These are phyloP conservation scores for Atalantia buxifolia DNA, from an alignment of 345 rosid species.

Conservation along the genomic window DNA sequence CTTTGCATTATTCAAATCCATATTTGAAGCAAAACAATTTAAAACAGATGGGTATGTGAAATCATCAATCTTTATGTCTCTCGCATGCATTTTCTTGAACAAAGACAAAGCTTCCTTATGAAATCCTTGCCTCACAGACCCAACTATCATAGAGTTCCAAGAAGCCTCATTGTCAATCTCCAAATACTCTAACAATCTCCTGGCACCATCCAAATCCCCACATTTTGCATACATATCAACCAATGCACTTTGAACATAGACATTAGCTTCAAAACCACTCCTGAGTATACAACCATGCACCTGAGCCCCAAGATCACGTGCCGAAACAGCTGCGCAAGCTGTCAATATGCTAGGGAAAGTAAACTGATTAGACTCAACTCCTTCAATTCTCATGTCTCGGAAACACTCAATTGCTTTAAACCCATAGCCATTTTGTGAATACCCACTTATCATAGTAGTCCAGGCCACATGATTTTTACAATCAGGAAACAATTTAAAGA, in stretches of 20 bases:
- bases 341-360: conserved; percentile 78
- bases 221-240: conserved; percentile 88
- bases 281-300: conserved; percentile 65
- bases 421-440: conserved; percentile 54
- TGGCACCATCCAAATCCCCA: conserved; percentile 57
- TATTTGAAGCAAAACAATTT: conserved; percentile 57
- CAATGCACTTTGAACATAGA: conserved; percentile 73
- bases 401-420: conserved; percentile 61
- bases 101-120: conserved; percentile 55
- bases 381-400: conserved; percentile 51
- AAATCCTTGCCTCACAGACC: conserved; percentile 64
- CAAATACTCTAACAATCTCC: conserved; percentile 41
- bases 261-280: conserved; percentile 62
- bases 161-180: conserved; percentile 63
- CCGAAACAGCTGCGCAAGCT: conserved; percentile 60
- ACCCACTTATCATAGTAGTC: conserved; percentile 89
- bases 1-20: conserved; percentile 38
- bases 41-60: conserved; percentile 69
- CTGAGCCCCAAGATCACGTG: conserved; percentile 54
- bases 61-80: conserved; percentile 54
- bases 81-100: conserved; percentile 59
- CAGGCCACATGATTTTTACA: conserved; percentile 60
- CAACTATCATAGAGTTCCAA: conserved; percentile 84
- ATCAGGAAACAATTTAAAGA: conserved; percentile 43
- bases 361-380: conserved; percentile 62